Conservation (phyloP, 805 yeast species). For the Myxozyma neotropica region DNA sequence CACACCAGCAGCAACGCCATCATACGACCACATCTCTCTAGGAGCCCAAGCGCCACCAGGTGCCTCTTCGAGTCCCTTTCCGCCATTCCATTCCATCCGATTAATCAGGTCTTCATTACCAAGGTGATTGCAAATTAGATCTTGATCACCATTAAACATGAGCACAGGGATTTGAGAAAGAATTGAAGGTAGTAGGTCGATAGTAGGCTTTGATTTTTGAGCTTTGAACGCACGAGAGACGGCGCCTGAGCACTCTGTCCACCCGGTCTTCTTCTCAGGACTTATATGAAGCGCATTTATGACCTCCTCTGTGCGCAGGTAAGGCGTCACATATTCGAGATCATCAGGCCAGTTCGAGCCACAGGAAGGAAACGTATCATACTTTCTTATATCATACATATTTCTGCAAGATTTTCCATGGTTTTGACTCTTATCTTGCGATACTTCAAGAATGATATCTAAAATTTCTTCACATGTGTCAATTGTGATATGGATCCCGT, state of each 20-base stretch:
- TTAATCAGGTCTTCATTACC: conserved; percentile 73
- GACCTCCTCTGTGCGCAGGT: conserved; percentile 52
- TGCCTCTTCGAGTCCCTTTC: conserved; percentile 40
- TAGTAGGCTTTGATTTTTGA: conserved; percentile 58
- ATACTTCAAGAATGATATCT: conserved; percentile 40
- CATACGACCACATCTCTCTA: conserved; percentile 51
- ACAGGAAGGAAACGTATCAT: conserved; percentile 79
- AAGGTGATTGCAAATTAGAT: conserved; percentile 79
- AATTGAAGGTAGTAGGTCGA: conserved; percentile 66
- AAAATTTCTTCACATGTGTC: conserved; percentile 43
- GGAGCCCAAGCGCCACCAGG: conserved; percentile 36
- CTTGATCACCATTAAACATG: conserved; percentile 85
- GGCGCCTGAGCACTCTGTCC: conserved; percentile 76
- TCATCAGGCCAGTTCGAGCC: conserved; percentile 91
- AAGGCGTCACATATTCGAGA: conserved; percentile 52
- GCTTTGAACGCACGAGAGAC: conserved; percentile 61
- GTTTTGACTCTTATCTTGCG: conserved; percentile 27
- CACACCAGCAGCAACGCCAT: conserved; percentile 48
- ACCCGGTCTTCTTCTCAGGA: conserved; percentile 47
- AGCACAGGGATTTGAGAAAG: conserved; percentile 61
- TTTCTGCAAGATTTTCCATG: conserved; percentile 62
- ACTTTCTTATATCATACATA: conserved; percentile 75
- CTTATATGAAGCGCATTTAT: conserved; percentile 54
- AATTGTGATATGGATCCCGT: conserved; percentile 24
- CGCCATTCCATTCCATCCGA: conserved; percentile 66